A percentile compares a stretch with the other conserved stretches of the same genome.
phyloP scores from a whole-genome alignment of 2,329 filamentous ascomycete genomes.

The Pseudogymnoascus verrucosus region DNA sequence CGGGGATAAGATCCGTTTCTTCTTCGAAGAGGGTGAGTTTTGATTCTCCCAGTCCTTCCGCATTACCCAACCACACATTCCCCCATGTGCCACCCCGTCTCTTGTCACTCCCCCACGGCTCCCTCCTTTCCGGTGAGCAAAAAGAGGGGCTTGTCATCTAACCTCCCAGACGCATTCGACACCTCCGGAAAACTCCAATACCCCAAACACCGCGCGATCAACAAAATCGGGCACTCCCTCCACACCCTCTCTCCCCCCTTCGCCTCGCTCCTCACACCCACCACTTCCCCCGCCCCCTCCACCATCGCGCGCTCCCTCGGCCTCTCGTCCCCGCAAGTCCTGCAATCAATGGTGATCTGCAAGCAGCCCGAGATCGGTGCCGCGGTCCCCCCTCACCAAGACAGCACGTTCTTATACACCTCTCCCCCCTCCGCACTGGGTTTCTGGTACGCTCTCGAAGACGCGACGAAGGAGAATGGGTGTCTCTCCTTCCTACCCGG shows the following conservation, averaged over 20 bases:
- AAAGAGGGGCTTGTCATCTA: too few species aligned
- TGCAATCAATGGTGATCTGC: conserved; percentile 98
- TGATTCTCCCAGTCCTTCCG: not conserved
- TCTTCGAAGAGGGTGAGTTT: conserved; percentile 70
- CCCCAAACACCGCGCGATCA: conserved; percentile 78
- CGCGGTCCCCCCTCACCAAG: conserved; percentile 84
- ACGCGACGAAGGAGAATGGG: conserved; percentile 78
- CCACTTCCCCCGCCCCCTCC: conserved; percentile 31
- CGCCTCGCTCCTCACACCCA: conserved; percentile 38
- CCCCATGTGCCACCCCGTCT: too few species aligned
- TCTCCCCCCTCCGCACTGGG: conserved; percentile 81
- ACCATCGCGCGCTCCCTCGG: conserved; percentile 40
- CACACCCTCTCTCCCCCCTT: conserved; percentile 64
- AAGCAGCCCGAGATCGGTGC: conserved; percentile 96
- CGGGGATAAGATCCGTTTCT: conserved; percentile 89
- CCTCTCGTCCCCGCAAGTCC: conserved; percentile 43
- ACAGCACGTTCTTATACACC: conserved; percentile 88
- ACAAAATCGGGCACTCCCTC: conserved; percentile 77
- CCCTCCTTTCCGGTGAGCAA: too few species aligned
- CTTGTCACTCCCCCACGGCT: not conserved
- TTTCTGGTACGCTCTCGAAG: conserved; percentile 96
- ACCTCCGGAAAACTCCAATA: conserved; percentile 56
- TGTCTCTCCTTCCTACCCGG: conserved; percentile 82
- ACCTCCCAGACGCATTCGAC: conserved; percentile 62
- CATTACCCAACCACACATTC: not conserved